Base-by-base conservation (phyloP, 192 early-diverging fungal genomes). In the Gamsiella multidivaricata region DNA sequence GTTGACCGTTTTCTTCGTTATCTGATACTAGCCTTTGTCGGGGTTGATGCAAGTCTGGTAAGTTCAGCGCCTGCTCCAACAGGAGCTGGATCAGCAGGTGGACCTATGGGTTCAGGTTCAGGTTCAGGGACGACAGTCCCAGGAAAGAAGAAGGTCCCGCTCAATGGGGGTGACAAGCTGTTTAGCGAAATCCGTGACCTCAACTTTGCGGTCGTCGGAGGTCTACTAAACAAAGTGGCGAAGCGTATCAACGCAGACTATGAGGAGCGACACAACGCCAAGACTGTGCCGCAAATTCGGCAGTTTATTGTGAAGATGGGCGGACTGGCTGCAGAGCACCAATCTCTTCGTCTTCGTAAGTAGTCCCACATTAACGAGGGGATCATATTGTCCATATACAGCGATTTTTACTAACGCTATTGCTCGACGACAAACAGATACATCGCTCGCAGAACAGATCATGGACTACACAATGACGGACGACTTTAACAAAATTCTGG, bases 191-290 rank as follows among this genome's bases (percentile, higher is more conserved):
- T 98, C 3, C 88, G 97, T 26, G 91, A 94, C 78, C 85, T 92
- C 71, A 96, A 96, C 72, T 97, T 99, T 87, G 90, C 95, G 0
- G 91, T 94, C 12, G 96, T 99, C 10, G 94, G 93, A 31, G 85
- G 88, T 26, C 73, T 92, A 54, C 80, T 99, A 47, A 95, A 91
- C 80, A 88, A 91, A 67, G 85, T 95, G 42, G 94, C 97, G 0
- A 88, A 89, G 53, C 86, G 92, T 58, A 89, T 99, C 43, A 94
- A 97, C 61, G 88, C 88, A 17, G 88, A 95, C 43, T 94, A 97
- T 63, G 96, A 98, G 70, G 91, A 86, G 63, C 89, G 95, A 14
- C 95, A 97, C 82, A 85, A 91, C 61, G 95, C 95, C 23, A 94
- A 92, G 69, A 98, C 96, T 0, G 91, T 95, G 17, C 88, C 93